phyloP scores from a whole-genome alignment of 2,329 filamentous ascomycete genomes.

The Helotiales sp. region DNA sequence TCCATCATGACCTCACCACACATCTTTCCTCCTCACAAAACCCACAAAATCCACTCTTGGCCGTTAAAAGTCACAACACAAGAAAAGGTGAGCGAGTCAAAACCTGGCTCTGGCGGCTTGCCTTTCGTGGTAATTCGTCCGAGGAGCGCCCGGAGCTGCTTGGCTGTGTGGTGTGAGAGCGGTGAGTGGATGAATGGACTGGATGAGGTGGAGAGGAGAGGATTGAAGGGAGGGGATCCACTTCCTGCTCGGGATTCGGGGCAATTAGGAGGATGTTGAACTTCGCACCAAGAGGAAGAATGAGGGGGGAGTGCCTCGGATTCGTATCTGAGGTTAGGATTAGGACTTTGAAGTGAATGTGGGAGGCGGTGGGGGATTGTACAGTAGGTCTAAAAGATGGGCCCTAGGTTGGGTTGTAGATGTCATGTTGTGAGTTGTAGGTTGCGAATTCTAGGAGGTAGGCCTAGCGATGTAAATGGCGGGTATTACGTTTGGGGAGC shows the following conservation, averaged over 20 bases:
- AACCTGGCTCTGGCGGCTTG: background rate
- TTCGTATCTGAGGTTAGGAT: background rate
- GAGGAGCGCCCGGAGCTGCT: background rate
- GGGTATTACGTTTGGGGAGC: background rate
- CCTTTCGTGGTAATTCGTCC: background rate
- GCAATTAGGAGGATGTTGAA: background rate
- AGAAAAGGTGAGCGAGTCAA: background rate
- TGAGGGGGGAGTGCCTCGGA: background rate
- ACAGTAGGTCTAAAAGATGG: background rate
- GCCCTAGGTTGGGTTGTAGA: too few species aligned
- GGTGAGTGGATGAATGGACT: slow-evolving; percentile 1
- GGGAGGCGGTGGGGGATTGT: background rate
- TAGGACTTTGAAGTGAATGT: too few species aligned
- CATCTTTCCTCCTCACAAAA: background rate
- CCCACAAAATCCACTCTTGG: background rate
- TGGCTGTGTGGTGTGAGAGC: background rate
- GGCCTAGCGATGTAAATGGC: background rate
- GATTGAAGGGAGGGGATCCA: too few species aligned
- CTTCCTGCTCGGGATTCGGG: background rate
- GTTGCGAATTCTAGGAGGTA: too few species aligned
- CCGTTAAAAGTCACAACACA: background rate
- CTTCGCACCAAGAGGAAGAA: too few species aligned
- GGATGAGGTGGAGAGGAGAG: too few species aligned
- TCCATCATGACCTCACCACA: slow-evolving; percentile 2
- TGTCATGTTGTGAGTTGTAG: too few species aligned